These are phyloP conservation scores for Sugiyamaella lignohabitans DNA, from an alignment of 805 yeast species.

Conservation along the genomic window DNA sequence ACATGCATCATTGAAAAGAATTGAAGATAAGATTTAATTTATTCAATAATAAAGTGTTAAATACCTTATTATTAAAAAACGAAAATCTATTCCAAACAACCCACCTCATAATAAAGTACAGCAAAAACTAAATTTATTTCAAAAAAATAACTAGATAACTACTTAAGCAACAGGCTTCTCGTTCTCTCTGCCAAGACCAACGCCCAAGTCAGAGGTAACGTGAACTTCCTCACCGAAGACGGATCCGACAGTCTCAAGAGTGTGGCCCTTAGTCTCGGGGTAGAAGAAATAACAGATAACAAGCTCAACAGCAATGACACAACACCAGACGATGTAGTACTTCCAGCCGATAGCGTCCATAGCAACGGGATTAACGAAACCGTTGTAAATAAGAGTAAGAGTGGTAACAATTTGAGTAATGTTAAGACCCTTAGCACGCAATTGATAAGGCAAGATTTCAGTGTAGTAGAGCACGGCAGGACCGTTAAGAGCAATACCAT, in stretches of 20 bases:
- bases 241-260: conserved; percentile 39
- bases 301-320: conserved; percentile 28
- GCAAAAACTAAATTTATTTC: too few relatives aligned
- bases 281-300: conserved; percentile 31
- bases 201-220: conserved; percentile 8
- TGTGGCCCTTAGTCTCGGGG: conserved; percentile 39
- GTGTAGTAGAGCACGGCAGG: conserved; percentile 17
- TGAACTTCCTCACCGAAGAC: conserved; percentile 34
- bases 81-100: too few relatives aligned
- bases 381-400: conserved; percentile 26
- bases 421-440: conserved; percentile 40
- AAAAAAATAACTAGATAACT: too few relatives aligned
- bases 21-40: too few relatives aligned
- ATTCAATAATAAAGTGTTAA: too few relatives aligned
- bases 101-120: too few relatives aligned
- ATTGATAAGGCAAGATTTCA: conserved; percentile 25
- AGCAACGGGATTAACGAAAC: conserved; percentile 36
- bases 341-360: conserved; percentile 39
- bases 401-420: conserved; percentile 23
- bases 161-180: neutral
- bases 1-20: too few relatives aligned
- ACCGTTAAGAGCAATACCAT: conserved; percentile 15
- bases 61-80: too few relatives aligned
- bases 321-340: conserved; percentile 36
- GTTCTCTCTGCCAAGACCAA: conserved; percentile 4